A percentile compares a stretch with the other conserved stretches of the same genome.
Evolutionary conservation across 176 grass and related monocot species (phyloP).

Genomic region (Cenchrus fungigraminus): DNA sequence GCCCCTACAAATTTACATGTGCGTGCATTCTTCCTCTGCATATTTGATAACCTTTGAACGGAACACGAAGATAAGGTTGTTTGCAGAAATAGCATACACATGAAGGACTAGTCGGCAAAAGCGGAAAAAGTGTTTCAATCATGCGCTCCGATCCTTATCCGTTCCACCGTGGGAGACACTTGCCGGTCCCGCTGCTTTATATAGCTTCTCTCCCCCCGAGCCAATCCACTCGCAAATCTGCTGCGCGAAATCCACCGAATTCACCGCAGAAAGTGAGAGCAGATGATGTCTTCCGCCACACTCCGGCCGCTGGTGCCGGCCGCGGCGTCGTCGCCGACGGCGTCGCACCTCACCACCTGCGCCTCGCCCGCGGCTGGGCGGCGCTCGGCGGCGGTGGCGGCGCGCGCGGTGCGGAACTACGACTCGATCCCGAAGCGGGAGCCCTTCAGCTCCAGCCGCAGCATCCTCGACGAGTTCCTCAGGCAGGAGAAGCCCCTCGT

Average conservation of each 20-base stretch:
- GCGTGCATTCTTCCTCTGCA: background rate
- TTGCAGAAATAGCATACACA: background rate
- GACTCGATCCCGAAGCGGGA: conserved; percentile 78
- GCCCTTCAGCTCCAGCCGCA: conserved; percentile 74
- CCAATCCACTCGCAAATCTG: background rate
- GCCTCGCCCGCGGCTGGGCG: background rate
- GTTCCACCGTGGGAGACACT: background rate
- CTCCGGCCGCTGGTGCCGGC: conserved; percentile 45
- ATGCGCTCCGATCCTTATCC: conserved; percentile 60
- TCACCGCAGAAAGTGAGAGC: background rate
- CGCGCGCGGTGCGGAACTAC: conserved; percentile 58
- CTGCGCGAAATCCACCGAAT: background rate
- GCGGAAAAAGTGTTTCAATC: background rate
- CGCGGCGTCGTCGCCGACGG: conserved; percentile 22
- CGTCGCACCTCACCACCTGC: conserved; percentile 12
- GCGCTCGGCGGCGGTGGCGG: conserved; percentile 21
- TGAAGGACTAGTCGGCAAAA: background rate
- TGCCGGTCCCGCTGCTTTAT: background rate
- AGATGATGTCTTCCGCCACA: conserved; percentile 65
- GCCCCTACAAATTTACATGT: background rate
- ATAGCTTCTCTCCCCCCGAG: conserved; percentile 13
- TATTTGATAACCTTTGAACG: background rate
- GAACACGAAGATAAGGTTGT: background rate
- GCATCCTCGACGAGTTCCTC: conserved; percentile 58
- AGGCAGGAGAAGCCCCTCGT: conserved; percentile 68